These are phyloP conservation scores for Beta macrorhiza DNA, from an alignment of 179 eudicot genomes.

Conservation along the genomic window DNA sequence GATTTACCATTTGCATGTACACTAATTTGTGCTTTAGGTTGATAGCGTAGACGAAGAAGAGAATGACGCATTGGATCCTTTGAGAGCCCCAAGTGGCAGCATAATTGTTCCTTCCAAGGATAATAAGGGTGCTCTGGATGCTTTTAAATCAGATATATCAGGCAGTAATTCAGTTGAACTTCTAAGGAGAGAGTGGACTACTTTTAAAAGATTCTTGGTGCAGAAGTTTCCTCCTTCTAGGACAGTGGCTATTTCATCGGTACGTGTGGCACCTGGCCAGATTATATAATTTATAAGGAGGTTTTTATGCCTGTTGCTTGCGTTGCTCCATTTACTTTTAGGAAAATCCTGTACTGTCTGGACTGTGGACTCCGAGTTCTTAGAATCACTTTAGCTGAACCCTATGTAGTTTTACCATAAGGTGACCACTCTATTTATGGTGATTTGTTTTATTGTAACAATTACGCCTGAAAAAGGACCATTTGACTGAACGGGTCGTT, in stretches of 20 bases:
- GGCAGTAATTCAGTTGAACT: conserved; percentile 27
- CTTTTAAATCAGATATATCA: conserved; percentile 21
- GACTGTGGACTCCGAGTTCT: neutral
- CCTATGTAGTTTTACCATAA: neutral
- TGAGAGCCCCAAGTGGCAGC: conserved; percentile 35
- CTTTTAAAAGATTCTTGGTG: conserved; percentile 57
- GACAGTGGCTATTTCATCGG: conserved; percentile 49
- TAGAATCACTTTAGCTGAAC: neutral
- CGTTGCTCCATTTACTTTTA: neutral
- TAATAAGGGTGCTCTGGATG: conserved; percentile 24
- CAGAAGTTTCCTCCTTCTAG: conserved; percentile 62
- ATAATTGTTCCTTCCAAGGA: conserved; percentile 23
- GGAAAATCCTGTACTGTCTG: neutral
- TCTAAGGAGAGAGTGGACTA: conserved; percentile 52
- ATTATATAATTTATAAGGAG: neutral
- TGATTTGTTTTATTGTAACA: neutral
- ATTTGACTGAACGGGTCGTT: neutral
- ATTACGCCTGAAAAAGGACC: neutral
- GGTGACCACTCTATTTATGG: neutral
- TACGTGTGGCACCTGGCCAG: conserved; percentile 25
- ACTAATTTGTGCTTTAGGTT: conserved; percentile 33
- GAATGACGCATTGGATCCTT: conserved; percentile 46
- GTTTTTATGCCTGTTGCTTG: conserved; percentile 2
- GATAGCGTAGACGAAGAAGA: conserved; percentile 29
- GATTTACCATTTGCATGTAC: neutral